Conservation (phyloP, 2,329 filamentous ascomycete genomes). For the Cryphonectria parasitica region DNA sequence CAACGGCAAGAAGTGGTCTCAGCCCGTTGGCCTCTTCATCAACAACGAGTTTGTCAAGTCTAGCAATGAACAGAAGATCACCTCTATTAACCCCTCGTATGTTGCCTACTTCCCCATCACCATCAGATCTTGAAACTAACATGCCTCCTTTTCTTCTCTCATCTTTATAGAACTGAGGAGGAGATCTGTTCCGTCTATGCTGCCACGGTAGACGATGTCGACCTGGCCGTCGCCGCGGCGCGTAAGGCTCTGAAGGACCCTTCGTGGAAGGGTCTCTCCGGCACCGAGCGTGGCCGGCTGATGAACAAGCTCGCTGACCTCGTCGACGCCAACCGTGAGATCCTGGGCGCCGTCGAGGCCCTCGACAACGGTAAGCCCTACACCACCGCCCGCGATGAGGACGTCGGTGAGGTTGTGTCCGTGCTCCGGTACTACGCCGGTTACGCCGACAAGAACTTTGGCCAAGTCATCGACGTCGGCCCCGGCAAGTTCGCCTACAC, state of each 20-base stretch:
- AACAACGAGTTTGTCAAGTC: constrained; percentile 79
- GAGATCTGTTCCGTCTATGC: constrained; percentile 74
- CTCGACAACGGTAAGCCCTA: constrained; percentile 85
- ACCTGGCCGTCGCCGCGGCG: constrained; percentile 71
- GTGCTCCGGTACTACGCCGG: constrained; percentile 77
- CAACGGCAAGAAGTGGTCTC: constrained; percentile 72
- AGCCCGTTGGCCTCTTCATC: constrained; percentile 81
- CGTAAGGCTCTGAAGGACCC: constrained; percentile 68
- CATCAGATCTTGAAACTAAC: not conserved
- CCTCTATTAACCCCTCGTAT: constrained; percentile 71
- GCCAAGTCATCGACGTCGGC: constrained; percentile 75
- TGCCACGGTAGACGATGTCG: constrained; percentile 68
- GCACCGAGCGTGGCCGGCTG: constrained; percentile 68
- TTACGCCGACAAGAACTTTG: constrained; percentile 79
- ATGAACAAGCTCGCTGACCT: constrained; percentile 73
- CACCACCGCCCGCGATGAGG: constrained; percentile 64
- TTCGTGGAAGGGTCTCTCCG: constrained; percentile 70
- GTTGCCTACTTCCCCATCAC: constrained; percentile 34
- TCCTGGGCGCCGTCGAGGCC: constrained; percentile 62
- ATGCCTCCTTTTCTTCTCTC: not conserved
- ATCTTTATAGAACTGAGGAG: constrained; percentile 53
- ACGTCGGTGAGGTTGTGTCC: constrained; percentile 54
- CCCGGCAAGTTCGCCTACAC: constrained; percentile 76
- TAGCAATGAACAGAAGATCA: constrained; percentile 65
- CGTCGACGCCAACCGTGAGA: constrained; percentile 64